Percentiles rank a stretch among this genome's conserved stretches.
phyloP scores from a whole-genome alignment of 192 early-diverging fungal species.

The Coemansia sp. region DNA sequence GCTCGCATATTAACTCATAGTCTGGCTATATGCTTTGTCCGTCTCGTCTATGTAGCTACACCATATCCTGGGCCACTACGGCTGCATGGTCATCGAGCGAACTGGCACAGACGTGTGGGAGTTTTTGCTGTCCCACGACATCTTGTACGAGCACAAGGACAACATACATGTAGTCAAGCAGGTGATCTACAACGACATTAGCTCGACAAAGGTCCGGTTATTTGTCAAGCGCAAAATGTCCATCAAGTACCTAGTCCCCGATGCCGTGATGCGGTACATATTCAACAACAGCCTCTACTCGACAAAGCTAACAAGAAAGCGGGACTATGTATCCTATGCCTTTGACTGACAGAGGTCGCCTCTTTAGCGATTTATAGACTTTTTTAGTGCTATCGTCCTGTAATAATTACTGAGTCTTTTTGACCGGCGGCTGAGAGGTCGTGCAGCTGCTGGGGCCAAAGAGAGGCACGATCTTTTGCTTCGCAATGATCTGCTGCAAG shows the following conservation, averaged over 20 bases:
- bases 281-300: constrained; percentile 73
- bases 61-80: constrained; percentile 86
- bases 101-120: constrained; percentile 92
- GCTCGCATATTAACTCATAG: not conserved
- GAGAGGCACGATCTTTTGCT: constrained; percentile 32
- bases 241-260: constrained; percentile 91
- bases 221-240: constrained; percentile 94
- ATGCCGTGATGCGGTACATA: constrained; percentile 90
- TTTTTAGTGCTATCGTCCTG: not conserved
- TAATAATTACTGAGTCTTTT: constrained; percentile 12
- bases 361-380: not conserved
- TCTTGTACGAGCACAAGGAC: constrained; percentile 81
- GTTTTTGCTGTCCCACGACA: constrained; percentile 87
- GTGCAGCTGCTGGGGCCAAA: not conserved
- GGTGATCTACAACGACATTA: constrained; percentile 96
- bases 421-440: not conserved
- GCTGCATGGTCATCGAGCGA: constrained; percentile 94
- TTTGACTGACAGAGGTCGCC: constrained; percentile 29
- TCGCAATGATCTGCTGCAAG: constrained; percentile 50
- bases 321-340: constrained; percentile 53
- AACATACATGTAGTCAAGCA: constrained; percentile 94
- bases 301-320: constrained; percentile 53
- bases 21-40: not conserved
- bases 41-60: constrained; percentile 58
- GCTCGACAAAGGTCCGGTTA: constrained; percentile 91